A percentile compares a stretch with the other conserved stretches of the same genome.
These are phyloP conservation scores for Barnettozyma wickerhamii DNA, from an alignment of 805 yeast species.

Conservation along the genomic window DNA sequence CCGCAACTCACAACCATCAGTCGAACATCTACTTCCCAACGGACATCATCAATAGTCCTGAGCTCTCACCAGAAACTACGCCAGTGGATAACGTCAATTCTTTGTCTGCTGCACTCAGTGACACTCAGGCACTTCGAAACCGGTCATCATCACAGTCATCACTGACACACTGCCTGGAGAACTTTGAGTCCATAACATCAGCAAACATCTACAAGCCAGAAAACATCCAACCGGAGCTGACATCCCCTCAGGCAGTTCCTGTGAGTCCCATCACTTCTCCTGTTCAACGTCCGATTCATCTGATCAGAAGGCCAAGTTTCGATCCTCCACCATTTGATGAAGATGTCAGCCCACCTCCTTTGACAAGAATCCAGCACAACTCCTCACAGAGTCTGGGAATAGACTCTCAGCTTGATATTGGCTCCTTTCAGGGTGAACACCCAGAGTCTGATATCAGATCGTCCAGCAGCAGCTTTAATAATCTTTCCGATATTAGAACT, in stretches of 20 bases:
- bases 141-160: slow-evolving; percentile 30
- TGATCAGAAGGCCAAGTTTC: slow-evolving; percentile 48
- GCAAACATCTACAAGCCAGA: slow-evolving; percentile 56
- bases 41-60: slow-evolving; percentile 8
- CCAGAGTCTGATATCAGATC: neutral
- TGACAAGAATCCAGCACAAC: slow-evolving; percentile 6
- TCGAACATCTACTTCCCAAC: slow-evolving; percentile 38
- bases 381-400: neutral
- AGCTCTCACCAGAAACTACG: slow-evolving; percentile 43
- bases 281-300: slow-evolving; percentile 48
- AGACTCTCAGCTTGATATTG: neutral
- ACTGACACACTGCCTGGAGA: slow-evolving; percentile 28
- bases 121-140: slow-evolving; percentile 25
- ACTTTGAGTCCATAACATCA: slow-evolving; percentile 30
- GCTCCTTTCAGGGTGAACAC: neutral
- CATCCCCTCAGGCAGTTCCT: slow-evolving; percentile 66
- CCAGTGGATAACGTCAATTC: slow-evolving; percentile 34
- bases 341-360: slow-evolving; percentile 34
- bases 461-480: neutral
- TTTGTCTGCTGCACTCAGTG: slow-evolving; percentile 17
- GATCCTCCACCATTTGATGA: slow-evolving; percentile 65
- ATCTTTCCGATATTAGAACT: neutral
- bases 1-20: slow-evolving; percentile 20
- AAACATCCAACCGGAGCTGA: slow-evolving; percentile 37
- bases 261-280: slow-evolving; percentile 46